Conservation (phyloP, 2,329 filamentous ascomycete genomes). For the Periconia macrospinosa region DNA sequence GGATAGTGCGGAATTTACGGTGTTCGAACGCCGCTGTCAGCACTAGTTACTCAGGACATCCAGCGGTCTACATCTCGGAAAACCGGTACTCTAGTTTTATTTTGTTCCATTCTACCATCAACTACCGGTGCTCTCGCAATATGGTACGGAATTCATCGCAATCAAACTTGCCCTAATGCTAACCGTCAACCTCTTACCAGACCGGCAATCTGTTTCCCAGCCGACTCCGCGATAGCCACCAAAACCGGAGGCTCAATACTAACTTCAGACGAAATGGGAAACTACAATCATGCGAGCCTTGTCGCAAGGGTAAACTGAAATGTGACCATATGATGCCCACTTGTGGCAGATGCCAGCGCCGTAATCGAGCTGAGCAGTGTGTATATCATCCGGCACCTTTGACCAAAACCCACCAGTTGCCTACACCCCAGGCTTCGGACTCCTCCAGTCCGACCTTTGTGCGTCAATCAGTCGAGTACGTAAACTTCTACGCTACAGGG, state of each 20-base stretch:
- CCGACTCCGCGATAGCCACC: slow-evolving; percentile 26
- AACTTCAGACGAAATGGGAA: slow-evolving; percentile 41
- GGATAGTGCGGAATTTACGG: too few relatives aligned
- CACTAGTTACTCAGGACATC: too few relatives aligned
- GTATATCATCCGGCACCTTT: slow-evolving; percentile 41
- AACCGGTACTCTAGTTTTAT: too few relatives aligned
- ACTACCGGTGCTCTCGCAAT: too few relatives aligned
- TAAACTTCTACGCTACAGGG: neutral
- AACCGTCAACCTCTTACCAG: slow-evolving; percentile 4
- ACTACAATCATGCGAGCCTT: slow-evolving; percentile 42
- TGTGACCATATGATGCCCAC: slow-evolving; percentile 41
- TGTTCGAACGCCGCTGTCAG: too few relatives aligned
- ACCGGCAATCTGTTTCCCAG: slow-evolving; percentile 35
- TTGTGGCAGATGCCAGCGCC: slow-evolving; percentile 36
- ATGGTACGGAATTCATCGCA: neutral
- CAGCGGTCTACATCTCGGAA: too few relatives aligned
- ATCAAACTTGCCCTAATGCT: neutral
- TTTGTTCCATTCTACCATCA: too few relatives aligned
- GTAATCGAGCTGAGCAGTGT: slow-evolving; percentile 31
- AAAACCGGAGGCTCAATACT: slow-evolving; percentile 29
- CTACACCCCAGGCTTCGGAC: slow-evolving; percentile 17
- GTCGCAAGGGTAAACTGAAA: slow-evolving; percentile 38
- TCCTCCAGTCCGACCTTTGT: slow-evolving; percentile 11
- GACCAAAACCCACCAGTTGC: slow-evolving; percentile 21
- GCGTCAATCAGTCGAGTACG: slow-evolving; percentile 4